A percentile compares a stretch with the other conserved stretches of the same genome.
Evolutionary conservation across 2,329 filamentous ascomycete species (phyloP).

Genomic region (Botrytis tulipae): DNA sequence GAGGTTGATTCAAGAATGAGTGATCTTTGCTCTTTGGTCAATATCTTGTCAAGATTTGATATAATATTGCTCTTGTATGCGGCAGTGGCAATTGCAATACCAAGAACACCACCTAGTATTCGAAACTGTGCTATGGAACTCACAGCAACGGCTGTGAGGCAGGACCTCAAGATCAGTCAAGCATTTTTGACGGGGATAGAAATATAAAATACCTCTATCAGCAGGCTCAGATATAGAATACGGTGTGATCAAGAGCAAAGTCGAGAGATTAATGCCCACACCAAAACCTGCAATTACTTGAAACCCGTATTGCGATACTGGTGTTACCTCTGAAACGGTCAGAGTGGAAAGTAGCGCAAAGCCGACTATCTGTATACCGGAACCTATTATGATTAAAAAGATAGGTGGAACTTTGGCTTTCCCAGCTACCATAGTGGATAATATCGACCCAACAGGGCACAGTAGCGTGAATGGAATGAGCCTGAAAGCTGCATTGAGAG

Average conservation of each 20-base stretch:
- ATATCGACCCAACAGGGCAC: neutral
- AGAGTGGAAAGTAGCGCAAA: too few species aligned
- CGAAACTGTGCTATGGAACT: slow-evolving; percentile 8
- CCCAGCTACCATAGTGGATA: neutral
- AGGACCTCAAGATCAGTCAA: too few species aligned
- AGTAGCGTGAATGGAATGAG: slow-evolving; percentile 6
- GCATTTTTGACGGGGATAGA: too few species aligned
- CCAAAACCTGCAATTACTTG: too few species aligned
- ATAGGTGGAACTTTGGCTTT: neutral
- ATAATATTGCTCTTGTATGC: slow-evolving; percentile 3
- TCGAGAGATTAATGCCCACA: too few species aligned
- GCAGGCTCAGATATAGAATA: too few species aligned
- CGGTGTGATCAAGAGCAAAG: too few species aligned
- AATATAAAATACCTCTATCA: too few species aligned
- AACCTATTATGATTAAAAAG: neutral
- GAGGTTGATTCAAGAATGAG: neutral
- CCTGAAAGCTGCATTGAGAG: slow-evolving; percentile 3
- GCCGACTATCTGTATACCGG: too few species aligned
- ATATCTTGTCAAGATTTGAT: neutral
- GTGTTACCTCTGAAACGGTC: too few species aligned
- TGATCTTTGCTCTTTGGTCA: neutral
- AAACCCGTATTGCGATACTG: too few species aligned
- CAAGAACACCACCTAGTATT: slow-evolving; percentile 9
- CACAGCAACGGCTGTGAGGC: neutral
- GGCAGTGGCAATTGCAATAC: slow-evolving; percentile 9